Base-by-base conservation (phyloP, 495 filamentous ascomycete species). In the Penicillium simplicissimum region DNA sequence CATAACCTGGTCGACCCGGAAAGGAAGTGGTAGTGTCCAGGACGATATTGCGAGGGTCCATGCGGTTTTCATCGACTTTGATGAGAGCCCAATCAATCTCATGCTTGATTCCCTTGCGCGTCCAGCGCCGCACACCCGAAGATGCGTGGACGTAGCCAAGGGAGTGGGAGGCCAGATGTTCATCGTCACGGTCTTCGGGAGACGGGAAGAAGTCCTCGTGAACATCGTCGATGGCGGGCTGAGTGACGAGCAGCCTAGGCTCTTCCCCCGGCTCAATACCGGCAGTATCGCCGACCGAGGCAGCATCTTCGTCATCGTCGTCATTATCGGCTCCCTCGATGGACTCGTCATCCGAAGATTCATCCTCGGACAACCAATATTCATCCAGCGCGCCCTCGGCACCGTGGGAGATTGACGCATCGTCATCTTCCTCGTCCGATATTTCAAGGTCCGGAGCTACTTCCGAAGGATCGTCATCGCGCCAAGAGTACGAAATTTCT, bases 41-140 rank as follows among this genome's bases (percentile, higher is more conserved):
- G 40, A 87, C 86, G 14, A 84, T 74, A 64, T 96, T 96, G 42
- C 84, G 81, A 0, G 81, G 78, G n/a, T 91, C 89, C 55, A 87
- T 78, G 13, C 94, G 85, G 17, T 86, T 81, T 8, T 87, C 78
- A 19, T 88, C 76, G 53, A 98, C 89, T 68, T 93, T 88, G 61
- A 98, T 90, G 10, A 98, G 76, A 0, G 93, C 93, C 94, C 94
- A 98, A 71, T 98, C 94, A 60, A 98, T 93, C 71, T 98, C 94
- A 66, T 98, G 94, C 14, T 90, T 82, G 13, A 93, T 74, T 7
- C 84, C 84, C 43, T 86, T 77, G 28, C 85, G 79, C 57, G 73
- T 81, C 65, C 87, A 87, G 3, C 95, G 85, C 17, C 90, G 83
- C 57, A 97, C 85, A 9, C 94, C 94, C 17, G 91, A 96, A 1